Base-by-base conservation (phyloP, 2,329 filamentous ascomycete species). In the Boeremia exigua region DNA sequence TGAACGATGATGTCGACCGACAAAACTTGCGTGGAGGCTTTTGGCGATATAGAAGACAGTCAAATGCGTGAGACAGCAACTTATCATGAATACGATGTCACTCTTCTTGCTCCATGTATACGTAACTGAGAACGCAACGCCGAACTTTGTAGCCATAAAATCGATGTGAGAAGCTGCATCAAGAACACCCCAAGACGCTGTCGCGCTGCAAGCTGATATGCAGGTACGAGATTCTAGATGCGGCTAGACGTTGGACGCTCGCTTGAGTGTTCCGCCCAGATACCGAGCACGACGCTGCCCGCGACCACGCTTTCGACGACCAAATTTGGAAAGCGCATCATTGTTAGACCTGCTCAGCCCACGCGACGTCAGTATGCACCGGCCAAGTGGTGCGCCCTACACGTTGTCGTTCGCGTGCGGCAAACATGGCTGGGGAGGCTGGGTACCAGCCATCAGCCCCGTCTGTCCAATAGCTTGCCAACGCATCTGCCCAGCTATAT, bases 391-490 rank as follows among this genome's bases (percentile, higher is more conserved):
- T 56, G 50, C 58, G 39, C 46, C 57, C 27, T 43, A 38, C 37
- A 8, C 25, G 9, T 11, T 11, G 36, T 50, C n/a, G 5, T 9
- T 66, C 37, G 39, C 54, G 59, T 63, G 56, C 63, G 45, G 63
- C 60, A 67, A 68, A 62, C 65, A 65, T 63, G 19, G 19, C 19
- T 32, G 47, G 46, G 60, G 62, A 59, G 66, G 68, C 60, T 69
- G 66, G 67, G 44, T 50, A 46, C 63, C 63, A 65, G 55, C 59
- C 55, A 48, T 60, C 63, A 66, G 58, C 63, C 63, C 59, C 60
- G 57, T 52, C 47, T 58, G 63, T 61, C 60, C 53, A 40, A 27
- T 43, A 39, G 42, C 47, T 54, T 57, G 55, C 42, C 51, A 52
- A 17, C 54, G 44, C 39, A 48, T 28, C 15, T 39, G 7, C 15